phyloP scores from a whole-genome alignment of 306 rosid species.

The Clitoria ternatea region DNA sequence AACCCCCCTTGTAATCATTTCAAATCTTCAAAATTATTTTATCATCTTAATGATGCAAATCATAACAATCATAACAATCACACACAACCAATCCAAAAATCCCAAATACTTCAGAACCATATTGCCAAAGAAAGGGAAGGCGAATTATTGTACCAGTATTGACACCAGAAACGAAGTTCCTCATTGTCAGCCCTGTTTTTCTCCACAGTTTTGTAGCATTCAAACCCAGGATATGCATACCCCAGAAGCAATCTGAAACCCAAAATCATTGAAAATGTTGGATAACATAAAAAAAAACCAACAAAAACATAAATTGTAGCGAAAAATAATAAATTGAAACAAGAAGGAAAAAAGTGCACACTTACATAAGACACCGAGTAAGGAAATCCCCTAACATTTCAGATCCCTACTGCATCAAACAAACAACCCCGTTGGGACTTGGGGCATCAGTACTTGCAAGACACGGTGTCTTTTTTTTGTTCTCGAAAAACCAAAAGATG shows the following conservation, averaged over 20 bases:
- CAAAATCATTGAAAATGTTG: not conserved
- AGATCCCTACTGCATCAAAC: not conserved
- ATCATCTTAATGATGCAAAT: not conserved
- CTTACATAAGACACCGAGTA: constrained; percentile 73
- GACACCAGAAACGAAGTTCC: constrained; percentile 96
- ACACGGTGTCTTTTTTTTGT: not conserved
- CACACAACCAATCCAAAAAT: not conserved
- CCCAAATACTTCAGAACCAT: not conserved
- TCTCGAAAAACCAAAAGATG: not conserved
- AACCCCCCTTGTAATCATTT: not conserved
- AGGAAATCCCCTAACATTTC: constrained; percentile 77
- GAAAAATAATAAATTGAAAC: not conserved
- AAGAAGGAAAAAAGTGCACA: not conserved
- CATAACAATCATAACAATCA: constrained; percentile 14
- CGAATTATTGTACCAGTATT: constrained; percentile 59
- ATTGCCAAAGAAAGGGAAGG: not conserved
- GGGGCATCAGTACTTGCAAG: not conserved
- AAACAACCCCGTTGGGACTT: not conserved
- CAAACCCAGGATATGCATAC: constrained; percentile 93
- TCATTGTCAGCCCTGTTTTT: constrained; percentile 48
- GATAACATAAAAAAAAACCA: not conserved
- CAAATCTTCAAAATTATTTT: not conserved
- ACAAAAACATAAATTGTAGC: not conserved
- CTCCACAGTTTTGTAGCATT: constrained; percentile 77
- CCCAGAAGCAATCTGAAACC: constrained; percentile 63